Conservation (phyloP, 2,329 filamentous ascomycete genomes). For the Calonectria hongkongensis region DNA sequence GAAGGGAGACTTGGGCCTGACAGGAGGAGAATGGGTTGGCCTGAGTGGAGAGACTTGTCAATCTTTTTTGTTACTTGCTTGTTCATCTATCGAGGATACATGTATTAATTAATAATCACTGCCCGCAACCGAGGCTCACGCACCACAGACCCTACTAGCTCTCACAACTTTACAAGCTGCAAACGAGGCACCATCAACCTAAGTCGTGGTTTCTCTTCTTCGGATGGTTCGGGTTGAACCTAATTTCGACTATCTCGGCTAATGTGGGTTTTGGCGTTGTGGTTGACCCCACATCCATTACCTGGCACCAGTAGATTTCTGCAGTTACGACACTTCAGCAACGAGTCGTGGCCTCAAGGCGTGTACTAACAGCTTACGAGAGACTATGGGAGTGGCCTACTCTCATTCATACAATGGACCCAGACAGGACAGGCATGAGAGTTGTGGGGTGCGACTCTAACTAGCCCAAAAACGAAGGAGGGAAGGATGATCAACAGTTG, state of each 20-base stretch:
- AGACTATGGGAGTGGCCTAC: no score
- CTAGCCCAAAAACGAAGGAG: no score
- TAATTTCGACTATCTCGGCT: background rate
- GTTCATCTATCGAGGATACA: background rate
- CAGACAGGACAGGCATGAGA: no score
- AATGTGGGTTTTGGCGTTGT: background rate
- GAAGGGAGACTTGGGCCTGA: background rate
- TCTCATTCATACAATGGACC: no score
- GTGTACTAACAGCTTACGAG: no score
- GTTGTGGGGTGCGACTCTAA: no score
- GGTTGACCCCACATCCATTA: background rate
- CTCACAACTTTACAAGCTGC: background rate
- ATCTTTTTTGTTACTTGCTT: background rate
- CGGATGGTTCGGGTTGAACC: background rate
- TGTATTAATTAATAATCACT: background rate
- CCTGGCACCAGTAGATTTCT: background rate
- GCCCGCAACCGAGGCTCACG: background rate
- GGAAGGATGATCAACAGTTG: no score
- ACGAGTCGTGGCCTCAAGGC: no score
- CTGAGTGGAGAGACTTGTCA: background rate
- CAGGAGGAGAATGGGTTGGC: background rate
- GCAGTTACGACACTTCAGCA: no score
- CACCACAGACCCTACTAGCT: background rate
- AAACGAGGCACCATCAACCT: background rate
- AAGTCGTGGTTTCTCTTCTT: background rate